Conservation (phyloP, 805 yeast genomes). For the Candida awuae region DNA sequence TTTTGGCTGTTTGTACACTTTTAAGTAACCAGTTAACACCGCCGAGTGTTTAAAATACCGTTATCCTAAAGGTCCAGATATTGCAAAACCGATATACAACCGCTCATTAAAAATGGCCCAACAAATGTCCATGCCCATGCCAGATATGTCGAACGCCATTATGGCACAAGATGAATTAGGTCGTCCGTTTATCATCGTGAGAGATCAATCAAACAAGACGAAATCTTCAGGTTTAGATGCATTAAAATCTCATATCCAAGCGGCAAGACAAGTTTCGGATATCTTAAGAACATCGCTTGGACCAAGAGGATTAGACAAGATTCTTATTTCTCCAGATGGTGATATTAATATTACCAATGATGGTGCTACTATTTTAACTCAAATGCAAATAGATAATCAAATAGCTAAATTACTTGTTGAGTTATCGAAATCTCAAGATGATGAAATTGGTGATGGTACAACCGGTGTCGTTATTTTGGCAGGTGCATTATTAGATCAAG, state of each 20-base stretch:
- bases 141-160: constrained; percentile 95
- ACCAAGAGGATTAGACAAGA: constrained; percentile 97
- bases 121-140: constrained; percentile 42
- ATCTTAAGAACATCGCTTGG: constrained; percentile 90
- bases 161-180: constrained; percentile 99
- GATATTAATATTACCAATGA: constrained; percentile 97
- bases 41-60: no score
- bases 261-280: constrained; percentile 90
- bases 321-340: constrained; percentile 90
- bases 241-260: constrained; percentile 78
- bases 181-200: constrained; percentile 94
- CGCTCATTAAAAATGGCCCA: constrained; percentile 8
- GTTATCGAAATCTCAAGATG: constrained; percentile 90
- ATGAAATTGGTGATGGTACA: constrained; percentile 98
- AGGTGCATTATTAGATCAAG: constrained; percentile 89
- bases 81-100: constrained; percentile 1
- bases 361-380: constrained; percentile 93
- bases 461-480: constrained; percentile 98
- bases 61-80: no score
- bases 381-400: constrained; percentile 93
- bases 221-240: constrained; percentile 77
- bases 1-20: no score
- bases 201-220: constrained; percentile 51
- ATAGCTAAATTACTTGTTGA: constrained; percentile 94
- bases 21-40: no score